These are phyloP conservation scores for Croton setiger DNA, from an alignment of 441 rosid species.

Conservation along the genomic window DNA sequence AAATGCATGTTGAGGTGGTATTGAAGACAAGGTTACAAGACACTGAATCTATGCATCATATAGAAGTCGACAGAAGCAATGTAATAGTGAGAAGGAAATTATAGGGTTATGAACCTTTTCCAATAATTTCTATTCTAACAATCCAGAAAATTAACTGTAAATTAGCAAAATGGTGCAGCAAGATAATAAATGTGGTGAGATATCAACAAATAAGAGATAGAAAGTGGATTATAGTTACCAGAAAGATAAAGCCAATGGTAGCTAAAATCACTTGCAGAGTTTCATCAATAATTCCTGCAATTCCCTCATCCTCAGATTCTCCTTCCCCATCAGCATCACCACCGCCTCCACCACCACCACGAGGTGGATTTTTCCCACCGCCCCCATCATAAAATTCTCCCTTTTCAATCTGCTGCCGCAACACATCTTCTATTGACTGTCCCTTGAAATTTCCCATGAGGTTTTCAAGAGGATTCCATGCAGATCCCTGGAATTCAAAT, in stretches of 20 bases:
- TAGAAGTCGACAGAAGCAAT: background rate
- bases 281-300: constrained; percentile 52
- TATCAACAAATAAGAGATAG: background rate
- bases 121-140: background rate
- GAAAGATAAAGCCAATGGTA: constrained; percentile 59
- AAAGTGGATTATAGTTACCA: constrained; percentile 40
- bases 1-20: too few relatives aligned
- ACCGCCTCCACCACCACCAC: constrained; percentile 42
- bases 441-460: constrained; percentile 58
- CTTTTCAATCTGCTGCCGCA: constrained; percentile 64
- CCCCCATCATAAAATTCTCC: constrained; percentile 54
- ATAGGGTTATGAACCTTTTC: background rate
- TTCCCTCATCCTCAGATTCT: constrained; percentile 55
- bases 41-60: background rate
- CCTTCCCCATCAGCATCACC: constrained; percentile 36
- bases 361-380: constrained; percentile 46
- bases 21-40: background rate
- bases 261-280: constrained; percentile 70
- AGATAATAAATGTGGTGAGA: background rate
- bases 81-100: background rate
- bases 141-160: background rate
- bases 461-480: constrained; percentile 49
- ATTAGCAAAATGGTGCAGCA: background rate
- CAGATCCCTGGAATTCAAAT: constrained; percentile 37
- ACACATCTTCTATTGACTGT: constrained; percentile 57